Conservation (phyloP, 208 protist genomes). For the Entamoeba invadens region DNA sequence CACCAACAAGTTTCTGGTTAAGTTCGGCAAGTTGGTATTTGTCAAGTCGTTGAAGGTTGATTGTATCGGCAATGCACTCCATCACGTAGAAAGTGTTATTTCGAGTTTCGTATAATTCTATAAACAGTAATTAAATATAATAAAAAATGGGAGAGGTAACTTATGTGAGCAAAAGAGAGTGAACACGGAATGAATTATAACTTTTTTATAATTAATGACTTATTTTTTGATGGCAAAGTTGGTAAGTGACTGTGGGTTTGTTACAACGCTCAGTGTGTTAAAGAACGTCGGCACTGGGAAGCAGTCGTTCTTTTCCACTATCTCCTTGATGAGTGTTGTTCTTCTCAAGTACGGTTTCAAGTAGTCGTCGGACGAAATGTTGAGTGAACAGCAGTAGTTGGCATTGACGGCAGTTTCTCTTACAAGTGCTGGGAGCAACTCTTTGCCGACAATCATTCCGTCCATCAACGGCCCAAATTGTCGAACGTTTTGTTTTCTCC, state of each 20-base stretch:
- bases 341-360: neutral
- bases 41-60: neutral
- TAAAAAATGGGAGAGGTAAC: too few species aligned
- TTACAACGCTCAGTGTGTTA: neutral
- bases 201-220: too few species aligned
- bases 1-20: neutral
- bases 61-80: neutral
- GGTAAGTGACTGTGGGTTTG: neutral
- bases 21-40: neutral
- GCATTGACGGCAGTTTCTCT: slow-evolving; percentile 3
- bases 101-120: neutral
- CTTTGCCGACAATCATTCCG: neutral
- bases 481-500: neutral
- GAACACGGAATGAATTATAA: too few species aligned
- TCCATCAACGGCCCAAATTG: neutral
- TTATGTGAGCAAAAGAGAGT: too few species aligned
- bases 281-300: neutral
- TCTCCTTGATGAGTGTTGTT: neutral
- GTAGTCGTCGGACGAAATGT: neutral
- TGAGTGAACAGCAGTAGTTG: neutral
- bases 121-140: neutral
- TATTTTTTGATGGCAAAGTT: neutral
- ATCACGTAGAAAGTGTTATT: neutral
- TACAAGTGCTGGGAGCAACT: neutral
- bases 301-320: neutral